Conservation (phyloP, 176 grass and related monocot species). For the Melocanna baccifera region DNA sequence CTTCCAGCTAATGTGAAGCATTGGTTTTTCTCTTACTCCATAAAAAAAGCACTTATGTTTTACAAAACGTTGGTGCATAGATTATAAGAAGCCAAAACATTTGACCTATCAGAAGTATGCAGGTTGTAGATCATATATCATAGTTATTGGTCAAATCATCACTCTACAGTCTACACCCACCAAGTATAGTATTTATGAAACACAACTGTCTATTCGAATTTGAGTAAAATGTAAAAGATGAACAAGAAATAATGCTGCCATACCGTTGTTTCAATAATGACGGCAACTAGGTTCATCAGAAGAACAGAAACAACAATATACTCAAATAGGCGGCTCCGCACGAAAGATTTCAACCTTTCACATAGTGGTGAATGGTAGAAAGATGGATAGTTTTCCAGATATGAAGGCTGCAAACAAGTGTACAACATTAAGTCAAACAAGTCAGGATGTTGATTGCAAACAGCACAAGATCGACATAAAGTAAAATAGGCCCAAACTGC, state of each 20-base stretch:
- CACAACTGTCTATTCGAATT: not conserved
- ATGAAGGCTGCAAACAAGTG: conserved; percentile 78
- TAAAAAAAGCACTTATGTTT: conserved; percentile 7
- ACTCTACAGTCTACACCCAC: not conserved
- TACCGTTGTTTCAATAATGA: conserved; percentile 98
- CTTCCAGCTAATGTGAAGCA: conserved; percentile 13
- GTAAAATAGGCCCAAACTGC: not conserved
- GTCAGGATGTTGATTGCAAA: not conserved
- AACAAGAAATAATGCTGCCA: conserved; percentile 3
- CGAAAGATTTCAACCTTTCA: conserved; percentile 72
- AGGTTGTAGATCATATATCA: conserved; percentile 7
- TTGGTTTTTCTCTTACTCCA: not conserved
- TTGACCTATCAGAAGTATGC: conserved; percentile 6
- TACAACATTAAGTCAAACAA: conserved; percentile 43
- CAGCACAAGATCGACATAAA: not conserved
- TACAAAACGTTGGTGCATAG: not conserved
- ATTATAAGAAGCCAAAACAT: not conserved
- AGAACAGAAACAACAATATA: conserved; percentile 70
- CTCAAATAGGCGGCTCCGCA: conserved; percentile 66
- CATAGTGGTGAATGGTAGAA: conserved; percentile 77
- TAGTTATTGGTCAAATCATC: conserved; percentile 5
- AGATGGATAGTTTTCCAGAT: conserved; percentile 73
- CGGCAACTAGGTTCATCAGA: conserved; percentile 81
- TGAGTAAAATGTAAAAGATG: conserved; percentile 18
- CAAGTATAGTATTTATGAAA: conserved; percentile 17